Conservation (phyloP, 2,329 filamentous ascomycete species). For the Thelonectria discophora region DNA sequence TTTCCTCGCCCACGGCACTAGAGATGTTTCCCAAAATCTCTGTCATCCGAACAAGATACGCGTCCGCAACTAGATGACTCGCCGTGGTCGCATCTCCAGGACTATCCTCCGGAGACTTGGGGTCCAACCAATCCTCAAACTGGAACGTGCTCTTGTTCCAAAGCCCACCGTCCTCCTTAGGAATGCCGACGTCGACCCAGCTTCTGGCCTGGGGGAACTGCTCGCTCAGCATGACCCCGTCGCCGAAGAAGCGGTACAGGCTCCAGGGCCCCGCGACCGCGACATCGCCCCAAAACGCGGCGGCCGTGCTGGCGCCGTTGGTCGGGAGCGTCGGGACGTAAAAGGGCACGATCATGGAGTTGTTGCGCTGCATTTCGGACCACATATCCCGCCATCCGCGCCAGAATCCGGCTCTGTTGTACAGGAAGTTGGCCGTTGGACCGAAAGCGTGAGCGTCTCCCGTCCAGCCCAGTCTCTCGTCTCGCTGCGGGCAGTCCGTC, state of each 20-base stretch:
- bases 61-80: slow-evolving; percentile 53
- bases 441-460: slow-evolving; percentile 61
- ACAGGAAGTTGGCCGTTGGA: slow-evolving; percentile 62
- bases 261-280: slow-evolving; percentile 28
- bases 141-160: slow-evolving; percentile 41
- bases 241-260: slow-evolving; percentile 19
- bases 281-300: slow-evolving; percentile 30
- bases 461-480: slow-evolving; percentile 63
- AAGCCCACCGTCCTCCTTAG: slow-evolving; percentile 14
- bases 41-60: slow-evolving; percentile 56
- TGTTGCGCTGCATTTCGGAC: slow-evolving; percentile 27
- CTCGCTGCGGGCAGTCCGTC: slow-evolving; percentile 65
- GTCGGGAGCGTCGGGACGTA: slow-evolving; percentile 16
- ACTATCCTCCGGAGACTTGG: background rate
- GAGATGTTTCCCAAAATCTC: slow-evolving; percentile 48
- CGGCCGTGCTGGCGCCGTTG: background rate
- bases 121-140: slow-evolving; percentile 28
- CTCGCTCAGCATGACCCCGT: slow-evolving; percentile 8
- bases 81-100: slow-evolving; percentile 48
- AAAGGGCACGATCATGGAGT: slow-evolving; percentile 14
- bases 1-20: slow-evolving; percentile 40
- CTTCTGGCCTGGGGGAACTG: slow-evolving; percentile 12
- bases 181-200: slow-evolving; percentile 10
- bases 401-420: slow-evolving; percentile 59
- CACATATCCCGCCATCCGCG: slow-evolving; percentile 33